Percentiles rank a stretch among this genome's conserved stretches.
These are phyloP conservation scores for Pelargonium cotyledonis DNA, from an alignment of 441 rosid genomes.

Conservation along the genomic window DNA sequence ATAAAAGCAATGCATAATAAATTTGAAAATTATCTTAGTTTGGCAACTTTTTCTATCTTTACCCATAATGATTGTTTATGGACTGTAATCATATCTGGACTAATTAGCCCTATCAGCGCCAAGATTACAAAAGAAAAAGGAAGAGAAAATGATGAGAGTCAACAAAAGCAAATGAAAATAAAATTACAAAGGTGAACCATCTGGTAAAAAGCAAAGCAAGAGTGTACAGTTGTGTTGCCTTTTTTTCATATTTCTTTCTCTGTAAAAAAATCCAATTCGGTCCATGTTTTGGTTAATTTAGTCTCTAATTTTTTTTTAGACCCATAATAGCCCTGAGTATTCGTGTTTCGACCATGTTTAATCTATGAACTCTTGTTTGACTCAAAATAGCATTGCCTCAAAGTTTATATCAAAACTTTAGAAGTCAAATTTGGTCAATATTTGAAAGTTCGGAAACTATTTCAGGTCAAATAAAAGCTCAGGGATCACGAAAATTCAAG, in stretches of 20 bases:
- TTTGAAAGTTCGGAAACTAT: too few species aligned
- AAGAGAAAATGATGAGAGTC: slow-evolving; percentile 1
- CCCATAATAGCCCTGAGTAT: too few species aligned
- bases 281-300: too few species aligned
- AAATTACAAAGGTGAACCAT: background rate
- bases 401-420: too few species aligned
- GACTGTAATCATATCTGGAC: background rate
- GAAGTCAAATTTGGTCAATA: too few species aligned
- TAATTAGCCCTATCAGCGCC: slow-evolving; percentile 10
- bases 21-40: background rate
- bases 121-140: background rate
- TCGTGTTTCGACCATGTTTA: too few species aligned
- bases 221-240: background rate
- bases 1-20: background rate
- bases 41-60: background rate
- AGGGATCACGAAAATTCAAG: too few species aligned
- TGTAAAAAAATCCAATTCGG: too few species aligned
- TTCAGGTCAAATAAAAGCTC: too few species aligned
- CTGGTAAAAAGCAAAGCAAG: background rate
- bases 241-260: background rate
- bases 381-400: too few species aligned
- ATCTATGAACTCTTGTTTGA: too few species aligned
- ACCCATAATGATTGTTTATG: background rate
- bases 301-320: too few species aligned
- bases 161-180: background rate